phyloP scores from a whole-genome alignment of 768 basidiomycete genomes.

The Amanita inopinata region DNA sequence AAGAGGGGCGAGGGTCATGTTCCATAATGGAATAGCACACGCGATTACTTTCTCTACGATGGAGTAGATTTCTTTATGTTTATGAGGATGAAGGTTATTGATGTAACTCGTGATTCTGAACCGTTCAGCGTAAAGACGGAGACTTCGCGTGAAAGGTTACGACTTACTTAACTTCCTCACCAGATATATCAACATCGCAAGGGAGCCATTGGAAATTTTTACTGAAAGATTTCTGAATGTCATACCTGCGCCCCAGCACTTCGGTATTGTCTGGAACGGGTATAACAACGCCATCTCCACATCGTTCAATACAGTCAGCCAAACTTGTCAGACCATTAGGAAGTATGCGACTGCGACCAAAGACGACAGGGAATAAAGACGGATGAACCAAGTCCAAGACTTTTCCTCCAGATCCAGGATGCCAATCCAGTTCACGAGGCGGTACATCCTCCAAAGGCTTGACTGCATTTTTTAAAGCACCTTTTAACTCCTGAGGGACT shows the following conservation, averaged over 20 bases:
- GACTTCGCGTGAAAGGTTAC: not conserved
- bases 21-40: slow-evolving; percentile 22
- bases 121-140: not conserved
- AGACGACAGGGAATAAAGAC: slow-evolving; percentile 4
- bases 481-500: slow-evolving; percentile 10
- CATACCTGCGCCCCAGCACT: not conserved
- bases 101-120: slow-evolving; percentile 25
- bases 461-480: not conserved
- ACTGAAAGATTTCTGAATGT: not conserved
- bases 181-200: slow-evolving; percentile 10
- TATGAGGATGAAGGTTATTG: slow-evolving; percentile 27
- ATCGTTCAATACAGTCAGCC: slow-evolving; percentile 3
- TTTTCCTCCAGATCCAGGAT: slow-evolving; percentile 1
- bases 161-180: slow-evolving; percentile 14
- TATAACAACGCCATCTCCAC: slow-evolving; percentile 8
- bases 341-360: not conserved
- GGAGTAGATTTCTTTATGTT: slow-evolving; percentile 16
- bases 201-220: slow-evolving; percentile 5
- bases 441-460: not conserved
- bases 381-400: slow-evolving; percentile 8
- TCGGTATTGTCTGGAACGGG: slow-evolving; percentile 8
- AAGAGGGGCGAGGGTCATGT: slow-evolving; percentile 15
- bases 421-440: not conserved
- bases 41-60: slow-evolving; percentile 19
- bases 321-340: not conserved